Evolutionary conservation across 306 rosid species (phyloP).

Genomic region (Malus sieversii): DNA sequence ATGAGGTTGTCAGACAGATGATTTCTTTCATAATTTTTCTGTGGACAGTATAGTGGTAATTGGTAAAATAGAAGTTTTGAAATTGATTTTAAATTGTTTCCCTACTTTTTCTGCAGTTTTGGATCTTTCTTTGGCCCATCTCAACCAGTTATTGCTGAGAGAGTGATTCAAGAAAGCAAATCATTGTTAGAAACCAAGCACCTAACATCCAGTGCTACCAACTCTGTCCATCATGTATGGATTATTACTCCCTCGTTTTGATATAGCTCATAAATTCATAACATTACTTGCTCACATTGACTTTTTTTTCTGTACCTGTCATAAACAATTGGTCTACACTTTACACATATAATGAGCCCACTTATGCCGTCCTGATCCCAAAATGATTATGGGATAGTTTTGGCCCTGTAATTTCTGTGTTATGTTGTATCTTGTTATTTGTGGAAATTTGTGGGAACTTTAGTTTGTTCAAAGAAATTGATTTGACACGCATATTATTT

Average conservation of each 20-base stretch:
- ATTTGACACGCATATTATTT: neutral
- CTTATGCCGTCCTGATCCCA: neutral
- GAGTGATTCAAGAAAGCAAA: conserved; percentile 96
- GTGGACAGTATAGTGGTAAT: neutral
- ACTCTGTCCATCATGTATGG: conserved; percentile 45
- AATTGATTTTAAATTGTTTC: neutral
- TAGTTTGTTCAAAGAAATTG: neutral
- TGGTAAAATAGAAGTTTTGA: neutral
- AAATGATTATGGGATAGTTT: neutral
- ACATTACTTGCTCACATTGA: neutral
- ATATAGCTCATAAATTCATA: neutral
- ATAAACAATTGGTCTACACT: neutral
- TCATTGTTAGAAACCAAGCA: conserved; percentile 68
- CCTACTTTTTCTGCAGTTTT: conserved; percentile 46
- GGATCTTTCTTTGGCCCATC: conserved; percentile 94
- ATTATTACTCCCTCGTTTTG: conserved; percentile 1
- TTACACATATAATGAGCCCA: neutral
- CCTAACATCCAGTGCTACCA: conserved; percentile 45
- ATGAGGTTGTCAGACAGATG: neutral
- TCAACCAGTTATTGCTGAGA: conserved; percentile 67
- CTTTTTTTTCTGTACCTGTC: conserved; percentile 1
- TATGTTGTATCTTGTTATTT: neutral
- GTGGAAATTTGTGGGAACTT: neutral
- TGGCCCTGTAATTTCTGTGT: neutral
- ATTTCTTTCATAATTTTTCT: neutral